Conservation (phyloP, 2,329 filamentous ascomycete genomes). For the Hypoxylon sp. region DNA sequence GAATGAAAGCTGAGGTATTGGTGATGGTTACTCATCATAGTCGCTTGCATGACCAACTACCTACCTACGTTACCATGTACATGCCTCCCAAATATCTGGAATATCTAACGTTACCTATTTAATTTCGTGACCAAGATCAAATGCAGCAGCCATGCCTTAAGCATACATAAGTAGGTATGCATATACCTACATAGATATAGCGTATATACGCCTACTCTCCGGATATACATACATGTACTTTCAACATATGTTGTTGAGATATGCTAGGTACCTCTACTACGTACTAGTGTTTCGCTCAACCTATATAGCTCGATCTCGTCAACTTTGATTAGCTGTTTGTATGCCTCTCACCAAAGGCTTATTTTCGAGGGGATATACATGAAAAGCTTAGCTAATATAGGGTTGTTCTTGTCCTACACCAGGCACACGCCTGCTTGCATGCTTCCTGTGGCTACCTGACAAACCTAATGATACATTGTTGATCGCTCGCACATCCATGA, state of each 20-base stretch:
- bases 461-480: constrained; percentile 11
- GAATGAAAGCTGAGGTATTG: constrained; percentile 5
- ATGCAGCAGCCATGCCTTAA: background rate
- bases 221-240: background rate
- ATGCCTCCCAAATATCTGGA: background rate
- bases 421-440: background rate
- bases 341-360: background rate
- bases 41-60: constrained; percentile 17
- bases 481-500: constrained; percentile 1
- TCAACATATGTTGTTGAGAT: constrained; percentile 2
- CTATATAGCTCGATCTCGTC: background rate
- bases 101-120: no score
- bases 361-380: background rate
- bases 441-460: background rate
- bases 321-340: background rate
- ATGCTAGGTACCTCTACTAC: background rate
- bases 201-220: background rate
- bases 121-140: background rate
- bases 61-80: background rate
- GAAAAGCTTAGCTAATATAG: background rate
- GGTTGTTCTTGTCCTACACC: constrained; percentile 1
- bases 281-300: background rate
- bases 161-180: no score
- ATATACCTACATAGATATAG: background rate
- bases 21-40: constrained; percentile 13